Base-by-base conservation (phyloP, 768 basidiomycete species). In the Panaeolus papilionaceus region DNA sequence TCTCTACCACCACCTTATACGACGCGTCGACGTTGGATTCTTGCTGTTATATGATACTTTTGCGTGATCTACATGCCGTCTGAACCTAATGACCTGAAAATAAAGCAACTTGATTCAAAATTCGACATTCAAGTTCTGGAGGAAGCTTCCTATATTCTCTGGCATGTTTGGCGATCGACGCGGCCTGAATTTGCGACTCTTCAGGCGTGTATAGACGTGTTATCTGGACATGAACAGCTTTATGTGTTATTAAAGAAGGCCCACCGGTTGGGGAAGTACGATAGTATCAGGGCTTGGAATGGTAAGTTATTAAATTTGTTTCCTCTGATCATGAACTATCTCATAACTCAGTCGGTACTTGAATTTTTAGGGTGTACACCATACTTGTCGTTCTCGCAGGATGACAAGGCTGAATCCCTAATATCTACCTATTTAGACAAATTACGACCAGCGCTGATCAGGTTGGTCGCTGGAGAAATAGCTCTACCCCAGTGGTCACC, bases 141-240 rank as follows among this genome's bases (percentile, higher is more conserved):
- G 72, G 81, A 82, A 66, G 83, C 83, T 1, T 80, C 80, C 0
- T 77, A 76, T 63, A 69, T 82, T 37, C 75, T 84, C 18, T 83
- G 81, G 80, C 71, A 76, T 64, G 74, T 83, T 58, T 82, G 81
- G 79, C 76, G 72, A 62, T 71, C 73, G 51, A 72, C 70, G 47
- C 69, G 75, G 63, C 70, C 77, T 1, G 66, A 63, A 45, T 79
- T 76, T 64, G 74, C 79, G 18, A 75, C 75, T 3, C 73, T 81
- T 28, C 70, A 75, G 39, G 75, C 78, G 2, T 83, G 81, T 71
- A 76, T 80, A 14, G 66, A 66, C 39, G 77, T 78, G 4, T 75
- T 83, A 23, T 66, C 67, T 4, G 72, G 72, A 38, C 78, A 82
- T 51, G 67, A 74, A 1, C 71, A 69, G 8, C 73, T 82, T 2